Conservation (phyloP, 208 protist genomes). For the Leptomonas pyrrhocoris region DNA sequence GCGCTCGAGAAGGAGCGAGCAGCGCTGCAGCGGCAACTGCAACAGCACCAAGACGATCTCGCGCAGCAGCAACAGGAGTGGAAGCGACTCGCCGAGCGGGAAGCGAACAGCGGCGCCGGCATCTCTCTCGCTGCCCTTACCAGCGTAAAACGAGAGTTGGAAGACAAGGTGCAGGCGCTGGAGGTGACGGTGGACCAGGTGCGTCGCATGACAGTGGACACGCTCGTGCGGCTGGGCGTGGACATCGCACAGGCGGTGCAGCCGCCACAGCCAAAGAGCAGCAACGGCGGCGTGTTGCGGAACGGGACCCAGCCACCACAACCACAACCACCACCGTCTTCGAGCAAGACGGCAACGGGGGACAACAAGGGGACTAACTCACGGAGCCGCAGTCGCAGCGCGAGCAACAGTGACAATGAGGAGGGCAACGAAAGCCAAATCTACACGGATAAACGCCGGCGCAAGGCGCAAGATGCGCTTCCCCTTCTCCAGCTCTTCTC, state of each 20-base stretch:
- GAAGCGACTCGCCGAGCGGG: constrained; percentile 1
- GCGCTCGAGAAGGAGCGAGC: background rate
- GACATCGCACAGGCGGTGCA: constrained; percentile 18
- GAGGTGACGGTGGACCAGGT: constrained; percentile 31
- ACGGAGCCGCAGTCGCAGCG: too few species aligned
- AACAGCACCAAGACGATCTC: constrained; percentile 3
- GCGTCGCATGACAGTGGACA: constrained; percentile 24
- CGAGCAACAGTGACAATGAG: background rate
- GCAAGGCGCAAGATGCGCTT: background rate
- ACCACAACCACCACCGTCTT: background rate
- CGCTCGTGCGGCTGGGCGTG: constrained; percentile 35
- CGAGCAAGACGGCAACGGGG: background rate
- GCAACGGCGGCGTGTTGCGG: background rate
- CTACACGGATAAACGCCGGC: background rate
- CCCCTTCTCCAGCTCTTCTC: constrained; percentile 44
- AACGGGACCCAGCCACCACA: background rate
- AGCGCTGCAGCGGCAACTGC: constrained; percentile 6
- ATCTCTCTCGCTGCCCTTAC: constrained; percentile 21
- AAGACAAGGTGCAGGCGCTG: constrained; percentile 26
- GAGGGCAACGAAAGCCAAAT: background rate
- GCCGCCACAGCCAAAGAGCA: background rate
- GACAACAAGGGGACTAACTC: background rate
- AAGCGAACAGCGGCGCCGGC: constrained; percentile 6
- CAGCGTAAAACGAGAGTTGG: constrained; percentile 20
- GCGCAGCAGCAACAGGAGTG: constrained; percentile 22